These are phyloP conservation scores for Lentinula raphanica DNA, from an alignment of 768 basidiomycete species.

Conservation along the genomic window DNA sequence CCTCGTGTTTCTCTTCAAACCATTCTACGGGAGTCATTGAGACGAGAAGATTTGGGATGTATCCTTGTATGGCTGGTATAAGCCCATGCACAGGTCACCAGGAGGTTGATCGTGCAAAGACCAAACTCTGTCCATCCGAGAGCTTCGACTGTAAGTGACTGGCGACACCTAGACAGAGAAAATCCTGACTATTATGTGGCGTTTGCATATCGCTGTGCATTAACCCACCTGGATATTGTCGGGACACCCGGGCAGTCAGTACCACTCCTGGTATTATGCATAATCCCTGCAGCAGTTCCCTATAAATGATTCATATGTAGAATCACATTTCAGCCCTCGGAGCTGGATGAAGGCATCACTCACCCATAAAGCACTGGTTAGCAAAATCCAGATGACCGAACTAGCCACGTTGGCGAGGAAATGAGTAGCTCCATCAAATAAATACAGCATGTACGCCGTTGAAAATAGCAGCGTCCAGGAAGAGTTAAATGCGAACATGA, in stretches of 20 bases:
- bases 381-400: constrained; percentile 67
- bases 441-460: constrained; percentile 66
- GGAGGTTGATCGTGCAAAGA: constrained; percentile 50
- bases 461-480: constrained; percentile 75
- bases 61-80: constrained; percentile 24
- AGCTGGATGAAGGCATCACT: constrained; percentile 18
- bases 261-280: constrained; percentile 59
- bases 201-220: too few relatives aligned
- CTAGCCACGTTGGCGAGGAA: constrained; percentile 73
- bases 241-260: constrained; percentile 51
- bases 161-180: constrained; percentile 49
- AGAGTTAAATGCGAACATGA: constrained; percentile 58
- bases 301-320: constrained; percentile 22
- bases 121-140: constrained; percentile 74
- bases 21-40: constrained; percentile 33
- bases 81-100: constrained; percentile 51
- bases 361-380: constrained; percentile 68
- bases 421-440: constrained; percentile 59
- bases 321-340: neutral
- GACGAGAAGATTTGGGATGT: constrained; percentile 11
- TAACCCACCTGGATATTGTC: constrained; percentile 48
- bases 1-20: constrained; percentile 26
- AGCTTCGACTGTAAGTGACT: constrained; percentile 68
- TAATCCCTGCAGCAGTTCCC: constrained; percentile 64
- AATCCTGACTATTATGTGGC: too few relatives aligned